Percentiles rank a stretch among this genome's conserved stretches.
phyloP scores from a whole-genome alignment of 768 basidiomycete genomes.

The Pleurotus tuber-regium region DNA sequence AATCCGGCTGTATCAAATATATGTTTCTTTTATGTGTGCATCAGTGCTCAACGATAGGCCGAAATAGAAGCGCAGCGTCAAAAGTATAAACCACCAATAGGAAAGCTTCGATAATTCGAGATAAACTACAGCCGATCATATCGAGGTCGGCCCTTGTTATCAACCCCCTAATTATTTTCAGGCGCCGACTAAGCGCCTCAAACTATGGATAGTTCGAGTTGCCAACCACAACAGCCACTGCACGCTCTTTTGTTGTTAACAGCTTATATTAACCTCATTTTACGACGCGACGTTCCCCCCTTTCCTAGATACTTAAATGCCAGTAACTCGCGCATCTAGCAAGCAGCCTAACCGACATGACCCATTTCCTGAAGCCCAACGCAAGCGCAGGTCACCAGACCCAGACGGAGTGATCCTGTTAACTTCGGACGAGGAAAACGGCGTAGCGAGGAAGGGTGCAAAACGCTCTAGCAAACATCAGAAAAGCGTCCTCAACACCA shows the following conservation, averaged over 20 bases:
- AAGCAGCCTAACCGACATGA: conserved; percentile 7
- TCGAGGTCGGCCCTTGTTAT: too few species aligned
- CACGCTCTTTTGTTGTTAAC: too few species aligned
- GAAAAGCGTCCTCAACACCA: conserved; percentile 1
- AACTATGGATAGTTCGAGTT: too few species aligned
- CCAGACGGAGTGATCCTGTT: not conserved
- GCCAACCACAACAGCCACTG: too few species aligned
- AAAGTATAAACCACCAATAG: too few species aligned
- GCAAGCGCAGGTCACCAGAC: not conserved
- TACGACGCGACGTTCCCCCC: not conserved
- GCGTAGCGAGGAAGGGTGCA: not conserved
- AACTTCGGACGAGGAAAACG: not conserved
- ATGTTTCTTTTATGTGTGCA: not conserved
- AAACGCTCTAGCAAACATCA: not conserved
- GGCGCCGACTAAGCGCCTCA: too few species aligned
- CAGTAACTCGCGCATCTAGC: conserved; percentile 25
- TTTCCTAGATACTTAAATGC: conserved; percentile 21
- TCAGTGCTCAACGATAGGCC: too few species aligned
- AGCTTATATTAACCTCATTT: too few species aligned
- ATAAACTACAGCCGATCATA: too few species aligned
- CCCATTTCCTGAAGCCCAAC: conserved; percentile 3
- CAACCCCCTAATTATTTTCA: too few species aligned
- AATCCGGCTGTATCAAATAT: conserved; percentile 8
- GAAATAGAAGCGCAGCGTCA: too few species aligned
- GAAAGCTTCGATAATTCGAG: too few species aligned